Evolutionary conservation across 2,329 filamentous ascomycete genomes (phyloP), one percentile per base, ranked within the genome.

Genomic region (Endoconidiophora polonica): DNA sequence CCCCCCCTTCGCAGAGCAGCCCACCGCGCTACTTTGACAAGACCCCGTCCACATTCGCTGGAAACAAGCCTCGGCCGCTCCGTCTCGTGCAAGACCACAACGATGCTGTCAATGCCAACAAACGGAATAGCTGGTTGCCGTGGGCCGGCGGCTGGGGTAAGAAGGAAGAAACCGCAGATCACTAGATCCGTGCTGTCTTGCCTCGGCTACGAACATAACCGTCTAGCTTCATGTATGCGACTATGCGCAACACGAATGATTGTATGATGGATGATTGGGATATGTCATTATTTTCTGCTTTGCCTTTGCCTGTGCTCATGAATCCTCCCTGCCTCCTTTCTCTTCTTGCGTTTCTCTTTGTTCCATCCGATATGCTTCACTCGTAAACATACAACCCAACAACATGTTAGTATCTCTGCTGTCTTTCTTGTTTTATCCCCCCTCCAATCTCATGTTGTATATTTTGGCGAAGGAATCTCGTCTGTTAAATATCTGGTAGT

Each of bases 1-100:
- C 66, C 42, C 65, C 63, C 43, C 66, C 63, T 43, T 70, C 64
- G 46, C 65, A 79, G 65, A 76, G 75, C 24, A 53, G 51, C 46
- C 77, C 77, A 14, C 69, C 76, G 9, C 62, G 63, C 44, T 38
- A 40, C 12, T 39, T 48, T 26, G 63, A 65, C 24, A 66, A 70
- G 54, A 64, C 64, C 53, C 72, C 79, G 59, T 75, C 76, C 62
- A 77, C 73, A 1, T 76, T 75, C 55, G 66, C 76, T 50, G 75
- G 74, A 3, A 77, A 77, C 42, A 91, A 91, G 65, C 79, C 93
- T 52, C 76, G 88, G 36, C 90, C 90, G 5, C 68, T 98, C 56
- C 75, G 90, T 14, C 72, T 98, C 26, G 87, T 96, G 44, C 84
- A 91, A 65, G 86, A 94, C 66, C 81, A 81, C 56, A 63, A 66